Evolutionary conservation across 192 early-diverging fungal genomes (phyloP).

Genomic region (Rhizoclosmatium globosum): DNA sequence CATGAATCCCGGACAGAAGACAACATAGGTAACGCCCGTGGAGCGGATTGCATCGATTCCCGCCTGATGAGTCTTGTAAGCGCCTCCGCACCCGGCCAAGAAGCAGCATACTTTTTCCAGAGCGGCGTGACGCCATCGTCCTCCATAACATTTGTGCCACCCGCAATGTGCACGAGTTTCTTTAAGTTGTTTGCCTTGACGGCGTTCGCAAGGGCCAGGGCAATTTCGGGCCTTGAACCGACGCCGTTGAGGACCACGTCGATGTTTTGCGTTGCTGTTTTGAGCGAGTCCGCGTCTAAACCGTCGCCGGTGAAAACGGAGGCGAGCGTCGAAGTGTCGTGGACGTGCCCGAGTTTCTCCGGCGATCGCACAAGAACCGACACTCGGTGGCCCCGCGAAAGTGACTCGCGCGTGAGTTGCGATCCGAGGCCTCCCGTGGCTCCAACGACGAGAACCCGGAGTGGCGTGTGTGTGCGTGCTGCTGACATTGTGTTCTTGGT

Average conservation of each 20-base stretch:
- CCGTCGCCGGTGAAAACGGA: neutral
- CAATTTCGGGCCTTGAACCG: conserved; percentile 8
- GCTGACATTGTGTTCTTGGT: too few relatives aligned
- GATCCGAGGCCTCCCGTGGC: conserved; percentile 32
- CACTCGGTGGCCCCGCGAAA: conserved; percentile 28
- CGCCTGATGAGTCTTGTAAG: conserved; percentile 19
- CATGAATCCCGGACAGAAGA: conserved; percentile 34
- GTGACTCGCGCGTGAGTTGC: conserved; percentile 13
- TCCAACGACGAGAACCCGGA: conserved; percentile 27
- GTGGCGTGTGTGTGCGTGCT: too few relatives aligned
- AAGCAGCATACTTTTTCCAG: conserved; percentile 4
- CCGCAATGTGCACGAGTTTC: conserved; percentile 35
- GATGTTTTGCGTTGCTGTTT: neutral
- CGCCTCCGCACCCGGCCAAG: conserved; percentile 22
- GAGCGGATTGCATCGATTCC: conserved; percentile 28
- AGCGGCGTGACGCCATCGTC: conserved; percentile 20
- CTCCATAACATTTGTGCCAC: conserved; percentile 25
- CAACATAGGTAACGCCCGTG: conserved; percentile 27
- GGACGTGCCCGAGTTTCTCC: conserved; percentile 8
- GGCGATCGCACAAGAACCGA: conserved; percentile 19
- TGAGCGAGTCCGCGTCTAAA: conserved; percentile 3
- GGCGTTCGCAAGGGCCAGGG: neutral
- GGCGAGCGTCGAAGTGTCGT: neutral
- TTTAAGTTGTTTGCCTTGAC: neutral
- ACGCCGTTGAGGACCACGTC: conserved; percentile 15